Evolutionary conservation across 83 land plant species (phyloP), one percentile per base, ranked within the genome.

Genomic region (Isoetes engelmannii): DNA sequence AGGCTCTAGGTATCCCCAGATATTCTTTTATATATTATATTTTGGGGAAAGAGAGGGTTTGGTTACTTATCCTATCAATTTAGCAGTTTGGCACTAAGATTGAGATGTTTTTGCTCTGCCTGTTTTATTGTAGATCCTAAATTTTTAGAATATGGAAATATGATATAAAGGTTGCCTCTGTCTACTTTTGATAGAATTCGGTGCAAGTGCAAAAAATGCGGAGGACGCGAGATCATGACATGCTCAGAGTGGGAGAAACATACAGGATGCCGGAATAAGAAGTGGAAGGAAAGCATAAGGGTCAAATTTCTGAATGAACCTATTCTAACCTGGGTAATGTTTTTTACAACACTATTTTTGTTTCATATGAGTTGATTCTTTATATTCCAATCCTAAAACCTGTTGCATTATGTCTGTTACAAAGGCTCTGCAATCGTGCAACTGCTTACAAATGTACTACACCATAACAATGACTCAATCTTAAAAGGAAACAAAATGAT

Each of bases 231-330:
- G n/a, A 20, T 68, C 54, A 74, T 74, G 78, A 58, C 41, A 19
- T 73, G 73, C 15, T 69, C 77, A 56, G 79, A 75, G 68, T 79
- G 81, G 81, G 81, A 79, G 59, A 62, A 51, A 45, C 81, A 79
- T 53, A 79, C 81, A 42, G 81, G 81, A 7, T 74, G 78, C 74
- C 63, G 68, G 8, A 74, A 75, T 42, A 79, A 63, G 54, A 79
- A 74, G 72, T 79, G 81, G 81, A 79, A 79, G 69, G 81, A 69
- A 56, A 79, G 73, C 20, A 70, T 79, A 7, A 70, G 58, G 45
- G 54, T 79, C 48, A 74, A 79, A 44, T 45, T 49, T n/a, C 43
- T 53, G 5, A 70, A 69, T 5, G 47, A 75, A 19, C 42, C 81
- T 64, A 47, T 79, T 45, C 28, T 70, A 5, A 59, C 58, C 13